Evolutionary conservation across 1,284 basidiomycete genomes (phyloP).

Genomic region (Malassezia pachydermatis): DNA sequence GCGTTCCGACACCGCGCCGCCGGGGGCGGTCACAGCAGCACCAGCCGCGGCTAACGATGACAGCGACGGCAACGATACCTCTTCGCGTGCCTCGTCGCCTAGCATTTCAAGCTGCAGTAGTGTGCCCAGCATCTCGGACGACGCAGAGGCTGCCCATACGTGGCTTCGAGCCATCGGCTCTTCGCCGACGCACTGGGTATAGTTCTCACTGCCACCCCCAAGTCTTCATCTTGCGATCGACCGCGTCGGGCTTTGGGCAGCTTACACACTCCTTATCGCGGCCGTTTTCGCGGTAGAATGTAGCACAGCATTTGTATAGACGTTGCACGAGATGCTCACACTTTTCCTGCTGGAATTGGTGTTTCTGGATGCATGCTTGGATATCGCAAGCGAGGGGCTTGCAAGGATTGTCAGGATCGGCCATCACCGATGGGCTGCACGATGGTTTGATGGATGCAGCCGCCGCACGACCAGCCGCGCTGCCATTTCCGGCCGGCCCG

Average conservation of each 20-base stretch:
- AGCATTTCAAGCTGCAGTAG: conserved; percentile 2
- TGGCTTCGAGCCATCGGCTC: conserved; percentile 12
- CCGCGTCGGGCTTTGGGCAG: conserved; percentile 29
- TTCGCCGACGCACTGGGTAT: conserved; percentile 9
- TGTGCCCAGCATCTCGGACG: conserved; percentile 10
- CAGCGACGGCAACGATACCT: background rate
- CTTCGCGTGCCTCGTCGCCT: background rate
- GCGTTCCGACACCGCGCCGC: background rate
- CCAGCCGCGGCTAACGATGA: too few species aligned
- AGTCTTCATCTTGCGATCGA: conserved; percentile 1
- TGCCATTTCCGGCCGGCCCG: background rate
- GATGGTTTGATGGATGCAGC: too few species aligned
- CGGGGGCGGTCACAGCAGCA: background rate
- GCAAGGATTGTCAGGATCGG: conserved; percentile 28
- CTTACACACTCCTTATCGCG: conserved; percentile 27
- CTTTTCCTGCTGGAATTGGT: conserved; percentile 34
- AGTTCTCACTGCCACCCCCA: conserved; percentile 1
- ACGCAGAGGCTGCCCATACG: conserved; percentile 1
- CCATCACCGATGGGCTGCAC: too few species aligned
- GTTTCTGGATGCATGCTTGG: conserved; percentile 37
- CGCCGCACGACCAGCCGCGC: background rate
- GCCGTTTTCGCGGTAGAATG: conserved; percentile 34
- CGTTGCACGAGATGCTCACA: conserved; percentile 37
- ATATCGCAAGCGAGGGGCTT: conserved; percentile 39
- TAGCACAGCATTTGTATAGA: conserved; percentile 39